These are phyloP conservation scores for Fraxinus excelsior DNA, from an alignment of 257 asterid genomes.

Conservation along the genomic window DNA sequence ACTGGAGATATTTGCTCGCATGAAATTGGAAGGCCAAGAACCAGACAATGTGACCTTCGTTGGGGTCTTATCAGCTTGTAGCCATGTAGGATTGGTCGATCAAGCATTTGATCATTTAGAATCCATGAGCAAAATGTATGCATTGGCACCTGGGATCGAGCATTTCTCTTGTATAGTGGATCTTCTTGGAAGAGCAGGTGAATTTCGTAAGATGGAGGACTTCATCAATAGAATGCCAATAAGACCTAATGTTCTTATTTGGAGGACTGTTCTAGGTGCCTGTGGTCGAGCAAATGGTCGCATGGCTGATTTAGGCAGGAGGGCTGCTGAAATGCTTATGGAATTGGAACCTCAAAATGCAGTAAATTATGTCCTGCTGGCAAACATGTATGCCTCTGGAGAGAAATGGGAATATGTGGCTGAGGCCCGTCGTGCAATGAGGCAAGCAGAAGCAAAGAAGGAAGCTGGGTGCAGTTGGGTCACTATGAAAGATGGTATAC, in stretches of 20 bases:
- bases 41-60: conserved; percentile 88
- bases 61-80: conserved; percentile 90
- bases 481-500: conserved; percentile 81
- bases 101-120: conserved; percentile 67
- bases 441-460: conserved; percentile 57
- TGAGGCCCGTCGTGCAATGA: conserved; percentile 68
- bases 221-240: conserved; percentile 70
- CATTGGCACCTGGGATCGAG: conserved; percentile 67
- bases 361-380: conserved; percentile 76
- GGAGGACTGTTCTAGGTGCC: conserved; percentile 85
- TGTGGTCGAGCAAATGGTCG: conserved; percentile 69
- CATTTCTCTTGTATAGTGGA: conserved; percentile 92
- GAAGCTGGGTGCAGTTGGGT: conserved; percentile 98
- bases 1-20: conserved; percentile 50
- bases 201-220: conserved; percentile 64
- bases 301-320: conserved; percentile 54
- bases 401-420: conserved; percentile 78
- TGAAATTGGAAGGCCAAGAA: conserved; percentile 57
- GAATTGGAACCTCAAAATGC: conserved; percentile 88
- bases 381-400: conserved; percentile 85
- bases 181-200: conserved; percentile 82
- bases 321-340: conserved; percentile 64
- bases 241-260: conserved; percentile 65
- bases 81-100: conserved; percentile 76
- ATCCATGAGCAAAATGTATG: conserved; percentile 64